phyloP scores from a whole-genome alignment of 2,329 filamentous ascomycete genomes.

The Neonectria punicea region DNA sequence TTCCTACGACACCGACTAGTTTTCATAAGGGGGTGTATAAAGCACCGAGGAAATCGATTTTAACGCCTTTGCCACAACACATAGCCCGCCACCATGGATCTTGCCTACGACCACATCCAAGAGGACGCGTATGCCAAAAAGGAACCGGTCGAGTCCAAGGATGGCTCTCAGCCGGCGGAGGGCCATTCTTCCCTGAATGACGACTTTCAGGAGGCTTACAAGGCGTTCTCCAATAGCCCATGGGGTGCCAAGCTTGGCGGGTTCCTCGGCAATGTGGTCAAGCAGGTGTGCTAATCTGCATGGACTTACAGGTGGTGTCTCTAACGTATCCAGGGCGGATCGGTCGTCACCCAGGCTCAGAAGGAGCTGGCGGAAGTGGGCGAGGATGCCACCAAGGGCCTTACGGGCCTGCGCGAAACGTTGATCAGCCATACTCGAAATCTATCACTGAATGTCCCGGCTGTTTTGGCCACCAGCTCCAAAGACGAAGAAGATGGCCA shows the following conservation, averaged over 20 bases:
- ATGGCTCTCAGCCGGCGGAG: constrained; percentile 54
- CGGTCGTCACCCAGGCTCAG: constrained; percentile 83
- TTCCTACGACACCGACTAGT: background rate
- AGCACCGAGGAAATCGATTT: background rate
- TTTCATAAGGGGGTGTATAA: background rate
- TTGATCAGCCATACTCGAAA: constrained; percentile 79
- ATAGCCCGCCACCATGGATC: constrained; percentile 74
- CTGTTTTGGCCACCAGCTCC: constrained; percentile 44
- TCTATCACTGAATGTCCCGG: constrained; percentile 69
- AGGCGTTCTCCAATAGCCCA: constrained; percentile 87
- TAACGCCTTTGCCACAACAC: background rate
- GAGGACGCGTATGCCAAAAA: constrained; percentile 77
- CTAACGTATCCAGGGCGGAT: constrained; percentile 70
- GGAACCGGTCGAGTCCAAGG: constrained; percentile 60
- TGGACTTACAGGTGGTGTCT: constrained; percentile 13
- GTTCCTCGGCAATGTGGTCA: constrained; percentile 90
- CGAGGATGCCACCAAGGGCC: constrained; percentile 83
- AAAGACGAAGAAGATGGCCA: constrained; percentile 51
- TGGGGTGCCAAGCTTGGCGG: constrained; percentile 92
- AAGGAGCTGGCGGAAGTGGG: constrained; percentile 85
- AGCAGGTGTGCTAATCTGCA: constrained; percentile 71
- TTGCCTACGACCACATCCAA: constrained; percentile 96
- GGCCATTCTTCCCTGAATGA: constrained; percentile 74
- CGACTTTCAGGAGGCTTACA: constrained; percentile 95
- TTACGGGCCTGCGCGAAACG: constrained; percentile 74